Evolutionary conservation across 2,329 filamentous ascomycete species (phyloP).

Genomic region (Mycocentrospora acerina): DNA sequence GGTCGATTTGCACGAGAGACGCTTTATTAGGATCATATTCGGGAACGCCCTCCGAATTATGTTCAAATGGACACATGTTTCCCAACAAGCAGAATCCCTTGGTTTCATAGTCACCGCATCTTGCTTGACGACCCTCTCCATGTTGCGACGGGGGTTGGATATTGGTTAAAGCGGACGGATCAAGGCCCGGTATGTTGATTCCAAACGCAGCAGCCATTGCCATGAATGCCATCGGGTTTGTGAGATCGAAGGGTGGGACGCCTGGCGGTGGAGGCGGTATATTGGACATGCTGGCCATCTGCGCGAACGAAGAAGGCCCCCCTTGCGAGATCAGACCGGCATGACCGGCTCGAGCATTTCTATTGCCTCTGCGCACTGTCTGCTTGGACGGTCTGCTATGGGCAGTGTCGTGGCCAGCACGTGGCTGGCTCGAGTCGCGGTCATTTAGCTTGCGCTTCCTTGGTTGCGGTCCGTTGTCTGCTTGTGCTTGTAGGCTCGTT

Average conservation of each 20-base stretch:
- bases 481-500: conserved; percentile 1
- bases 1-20: conserved; percentile 29
- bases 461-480: conserved; percentile 30
- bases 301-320: conserved; percentile 7
- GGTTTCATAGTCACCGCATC: conserved; percentile 70
- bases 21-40: conserved; percentile 64
- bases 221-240: conserved; percentile 63
- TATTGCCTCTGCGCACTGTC: conserved; percentile 57
- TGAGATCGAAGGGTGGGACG: conserved; percentile 58
- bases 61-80: conserved; percentile 68
- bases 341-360: conserved; percentile 7
- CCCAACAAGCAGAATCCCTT: conserved; percentile 73
- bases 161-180: conserved; percentile 27
- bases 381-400: conserved; percentile 52
- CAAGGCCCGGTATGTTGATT: conserved; percentile 46
- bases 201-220: conserved; percentile 57
- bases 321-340: conserved; percentile 9
- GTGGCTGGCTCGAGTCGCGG: conserved; percentile 48
- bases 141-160: conserved; percentile 32
- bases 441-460: conserved; percentile 62
- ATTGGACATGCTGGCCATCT: conserved; percentile 16
- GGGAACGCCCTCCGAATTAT: conserved; percentile 46
- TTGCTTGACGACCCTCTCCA: conserved; percentile 38
- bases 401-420: conserved; percentile 41
- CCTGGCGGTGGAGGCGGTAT: conserved; percentile 47